Percentiles rank a stretch among this genome's conserved stretches.
Conservation (phyloP, 306 rosid species). For the Ceratonia siliqua region DNA sequence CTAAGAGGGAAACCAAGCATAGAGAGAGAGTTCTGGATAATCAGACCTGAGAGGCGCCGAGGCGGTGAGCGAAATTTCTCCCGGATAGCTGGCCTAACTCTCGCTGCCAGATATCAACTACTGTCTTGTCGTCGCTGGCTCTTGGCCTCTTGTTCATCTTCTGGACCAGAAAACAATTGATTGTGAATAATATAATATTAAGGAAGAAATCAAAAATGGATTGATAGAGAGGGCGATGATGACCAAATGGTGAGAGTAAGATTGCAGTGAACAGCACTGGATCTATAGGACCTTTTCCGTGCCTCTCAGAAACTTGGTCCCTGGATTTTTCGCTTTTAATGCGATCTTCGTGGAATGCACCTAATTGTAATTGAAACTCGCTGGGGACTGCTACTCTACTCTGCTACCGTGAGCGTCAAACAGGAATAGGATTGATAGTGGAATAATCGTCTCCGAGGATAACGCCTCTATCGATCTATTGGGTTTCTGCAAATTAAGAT, state of each 20-base stretch:
- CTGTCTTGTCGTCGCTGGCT: slow-evolving; percentile 42
- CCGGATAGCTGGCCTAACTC: slow-evolving; percentile 75
- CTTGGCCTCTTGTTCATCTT: slow-evolving; percentile 63
- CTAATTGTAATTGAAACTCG: no score
- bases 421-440: no score
- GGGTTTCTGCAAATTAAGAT: no score
- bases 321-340: no score
- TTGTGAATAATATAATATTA: neutral
- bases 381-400: no score
- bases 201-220: neutral
- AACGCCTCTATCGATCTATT: no score
- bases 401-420: no score
- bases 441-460: no score
- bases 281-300: neutral
- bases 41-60: slow-evolving; percentile 71
- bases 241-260: neutral
- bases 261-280: neutral
- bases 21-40: neutral
- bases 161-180: neutral
- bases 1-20: neutral
- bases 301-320: slow-evolving; percentile 39
- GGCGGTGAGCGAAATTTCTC: slow-evolving; percentile 63
- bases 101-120: slow-evolving; percentile 70
- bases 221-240: neutral
- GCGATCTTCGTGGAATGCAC: no score